Base-by-base conservation (phyloP, 2,329 filamentous ascomycete genomes). In the Ilyonectria mors-panacis region DNA sequence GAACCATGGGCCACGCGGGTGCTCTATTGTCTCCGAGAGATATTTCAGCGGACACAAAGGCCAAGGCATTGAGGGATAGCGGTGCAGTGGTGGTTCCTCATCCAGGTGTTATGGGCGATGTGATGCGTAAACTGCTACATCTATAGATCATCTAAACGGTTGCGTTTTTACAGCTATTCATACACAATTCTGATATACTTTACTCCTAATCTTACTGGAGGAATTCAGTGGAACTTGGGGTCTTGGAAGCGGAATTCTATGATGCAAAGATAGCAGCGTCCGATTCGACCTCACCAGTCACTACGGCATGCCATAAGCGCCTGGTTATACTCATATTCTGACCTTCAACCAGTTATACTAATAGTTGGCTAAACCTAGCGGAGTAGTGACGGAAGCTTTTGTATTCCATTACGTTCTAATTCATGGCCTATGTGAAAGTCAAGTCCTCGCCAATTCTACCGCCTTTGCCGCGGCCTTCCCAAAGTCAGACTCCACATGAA, bases 1-100 rank as follows among this genome's bases (percentile, higher is more conserved):
- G 85, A 42, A 86, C 91, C 7, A 94, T 94, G 91, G 92, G 92
- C 2, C 92, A 94, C 77, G 91, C 91, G 2, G 92, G 92, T 23
- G 92, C 92, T 3, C 88, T 91, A 79, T 60, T 78, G 1, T 76
- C 73, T 3, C 51, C 76, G 2, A 64, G 77, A 8, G 80, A 82
- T 47, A 68, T 75, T 0, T 72, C 79, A 4, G 80, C 80, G 0
- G 72, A 71, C 2, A 72, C 67, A 2, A 83, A 83, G 61, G 78
- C 73, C 0, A 76, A 72, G 23, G 79, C 80, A 0, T 70, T 83
- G 4, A 73, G 76, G 37, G 71, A 78, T 12, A 79, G 80, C 1
- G 81, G 81, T 2, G 81, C 80, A 0, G 39, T 80, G 0, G 63
- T 83, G 3, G 81, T 83, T 5, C 76, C 80, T 1, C 80, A 83